A percentile compares a stretch with the other conserved stretches of the same genome.
Conservation (phyloP, 306 rosid species). For the Delonix regia region DNA sequence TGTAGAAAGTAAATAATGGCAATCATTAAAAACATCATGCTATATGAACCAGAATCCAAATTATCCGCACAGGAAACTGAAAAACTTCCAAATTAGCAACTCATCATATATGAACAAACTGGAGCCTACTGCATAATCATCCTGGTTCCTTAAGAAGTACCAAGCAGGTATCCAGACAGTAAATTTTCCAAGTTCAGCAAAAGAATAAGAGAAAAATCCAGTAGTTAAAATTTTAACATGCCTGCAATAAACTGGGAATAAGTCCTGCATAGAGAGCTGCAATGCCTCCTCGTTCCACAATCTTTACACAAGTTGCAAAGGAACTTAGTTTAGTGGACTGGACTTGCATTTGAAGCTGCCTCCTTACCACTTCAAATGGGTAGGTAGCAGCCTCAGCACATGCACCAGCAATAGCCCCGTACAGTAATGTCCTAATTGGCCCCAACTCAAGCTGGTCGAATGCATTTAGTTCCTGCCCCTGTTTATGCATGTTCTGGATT, state of each 20-base stretch:
- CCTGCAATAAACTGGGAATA: constrained; percentile 97
- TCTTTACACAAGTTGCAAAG: constrained; percentile 68
- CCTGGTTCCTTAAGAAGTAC: background rate
- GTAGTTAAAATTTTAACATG: constrained; percentile 38
- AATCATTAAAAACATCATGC: constrained; percentile 13
- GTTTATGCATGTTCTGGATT: constrained; percentile 66
- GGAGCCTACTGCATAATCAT: background rate
- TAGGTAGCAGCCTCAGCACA: constrained; percentile 96
- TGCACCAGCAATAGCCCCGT: constrained; percentile 97
- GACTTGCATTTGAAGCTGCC: constrained; percentile 89
- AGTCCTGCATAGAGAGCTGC: constrained; percentile 95
- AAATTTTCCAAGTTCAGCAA: constrained; percentile 11
- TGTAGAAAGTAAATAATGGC: constrained; percentile 21
- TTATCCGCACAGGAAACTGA: background rate
- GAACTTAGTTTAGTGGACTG: constrained; percentile 80
- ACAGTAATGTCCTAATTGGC: constrained; percentile 74
- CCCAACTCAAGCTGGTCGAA: constrained; percentile 95
- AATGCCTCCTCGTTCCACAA: constrained; percentile 86
- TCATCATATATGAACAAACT: constrained; percentile 13
- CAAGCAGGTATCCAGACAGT: background rate
- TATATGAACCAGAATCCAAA: background rate
- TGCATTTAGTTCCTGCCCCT: constrained; percentile 72
- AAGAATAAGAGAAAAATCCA: constrained; percentile 14
- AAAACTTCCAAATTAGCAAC: background rate
- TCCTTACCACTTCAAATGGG: constrained; percentile 94